Evolutionary conservation across 495 filamentous ascomycete genomes (phyloP).

Genomic region (Hypoxylon cercidicola): DNA sequence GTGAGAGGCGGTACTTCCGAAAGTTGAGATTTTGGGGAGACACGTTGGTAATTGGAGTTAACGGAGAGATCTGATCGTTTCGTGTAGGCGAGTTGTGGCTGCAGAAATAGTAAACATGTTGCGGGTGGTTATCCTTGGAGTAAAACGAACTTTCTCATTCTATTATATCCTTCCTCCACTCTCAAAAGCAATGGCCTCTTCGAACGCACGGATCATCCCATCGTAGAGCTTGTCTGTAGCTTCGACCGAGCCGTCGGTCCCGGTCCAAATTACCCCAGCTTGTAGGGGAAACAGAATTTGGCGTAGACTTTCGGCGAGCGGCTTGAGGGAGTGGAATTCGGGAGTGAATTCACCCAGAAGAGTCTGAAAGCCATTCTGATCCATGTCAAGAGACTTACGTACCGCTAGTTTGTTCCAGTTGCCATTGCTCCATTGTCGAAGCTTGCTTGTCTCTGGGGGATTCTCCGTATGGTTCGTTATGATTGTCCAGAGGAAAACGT

Average conservation of each 20-base stretch:
- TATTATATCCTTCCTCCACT: too few species aligned
- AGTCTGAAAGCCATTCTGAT: conserved; percentile 29
- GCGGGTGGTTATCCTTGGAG: too few species aligned
- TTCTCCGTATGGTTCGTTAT: conserved; percentile 41
- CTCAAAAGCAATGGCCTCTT: conserved; percentile 39
- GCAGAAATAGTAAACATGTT: too few species aligned
- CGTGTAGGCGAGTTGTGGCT: too few species aligned
- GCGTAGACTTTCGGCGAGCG: conserved; percentile 45
- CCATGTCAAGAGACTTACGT: conserved; percentile 35
- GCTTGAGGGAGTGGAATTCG: conserved; percentile 45
- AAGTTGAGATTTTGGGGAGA: too few species aligned
- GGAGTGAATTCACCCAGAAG: conserved; percentile 47
- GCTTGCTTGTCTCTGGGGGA: conserved; percentile 46
- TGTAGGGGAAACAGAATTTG: conserved; percentile 48
- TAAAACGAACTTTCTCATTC: too few species aligned
- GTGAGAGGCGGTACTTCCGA: too few species aligned
- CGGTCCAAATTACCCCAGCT: conserved; percentile 45
- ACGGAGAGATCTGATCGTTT: too few species aligned
- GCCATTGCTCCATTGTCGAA: conserved; percentile 47
- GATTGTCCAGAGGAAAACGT: conserved; percentile 50
- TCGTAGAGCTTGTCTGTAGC: conserved; percentile 42
- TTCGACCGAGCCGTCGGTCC: conserved; percentile 42
- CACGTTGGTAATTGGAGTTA: too few species aligned
- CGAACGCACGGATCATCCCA: conserved; percentile 41
- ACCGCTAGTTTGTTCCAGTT: conserved; percentile 44